Evolutionary conservation across 176 grass and related monocot species (phyloP).

Genomic region (Hyparrhenia diplandra): DNA sequence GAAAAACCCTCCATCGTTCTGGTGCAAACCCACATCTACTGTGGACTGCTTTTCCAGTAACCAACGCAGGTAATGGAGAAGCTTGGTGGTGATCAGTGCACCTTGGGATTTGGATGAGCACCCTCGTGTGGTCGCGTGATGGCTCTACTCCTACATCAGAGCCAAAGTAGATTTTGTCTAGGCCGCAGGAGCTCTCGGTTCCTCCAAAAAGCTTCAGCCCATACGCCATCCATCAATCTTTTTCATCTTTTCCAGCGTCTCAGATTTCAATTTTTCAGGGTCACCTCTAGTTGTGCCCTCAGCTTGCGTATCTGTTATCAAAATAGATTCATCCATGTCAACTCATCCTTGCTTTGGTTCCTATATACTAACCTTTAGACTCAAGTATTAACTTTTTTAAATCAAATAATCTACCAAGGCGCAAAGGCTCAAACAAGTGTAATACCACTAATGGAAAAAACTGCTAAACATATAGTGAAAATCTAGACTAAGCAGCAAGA

Average conservation of each 20-base stretch:
- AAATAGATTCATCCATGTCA: constrained; percentile 10
- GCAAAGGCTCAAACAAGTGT: too few species aligned
- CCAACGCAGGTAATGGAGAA: not conserved
- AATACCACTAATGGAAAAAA: too few species aligned
- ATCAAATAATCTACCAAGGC: not conserved
- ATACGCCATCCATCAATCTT: constrained; percentile 74
- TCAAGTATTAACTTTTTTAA: not conserved
- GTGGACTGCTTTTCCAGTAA: constrained; percentile 17
- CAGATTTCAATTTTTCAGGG: constrained; percentile 58
- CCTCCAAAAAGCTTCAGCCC: constrained; percentile 82
- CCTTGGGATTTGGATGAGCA: constrained; percentile 24
- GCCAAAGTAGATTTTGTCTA: constrained; percentile 12
- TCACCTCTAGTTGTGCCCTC: constrained; percentile 71
- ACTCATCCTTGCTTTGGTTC: not conserved
- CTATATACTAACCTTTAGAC: not conserved
- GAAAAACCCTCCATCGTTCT: constrained; percentile 29
- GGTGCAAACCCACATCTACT: constrained; percentile 8
- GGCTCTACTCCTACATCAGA: constrained; percentile 32
- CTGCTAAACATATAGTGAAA: too few species aligned
- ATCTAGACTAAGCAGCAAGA: not conserved
- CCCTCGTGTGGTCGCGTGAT: constrained; percentile 3
- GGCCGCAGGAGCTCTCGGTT: constrained; percentile 29
- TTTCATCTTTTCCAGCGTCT: constrained; percentile 68
- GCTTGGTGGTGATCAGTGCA: constrained; percentile 7
- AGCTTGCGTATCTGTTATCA: constrained; percentile 63